Percentiles rank a stretch among this genome's conserved stretches.
Evolutionary conservation across 345 rosid genomes (phyloP).

Genomic region (Eucalyptus lansdowneana): DNA sequence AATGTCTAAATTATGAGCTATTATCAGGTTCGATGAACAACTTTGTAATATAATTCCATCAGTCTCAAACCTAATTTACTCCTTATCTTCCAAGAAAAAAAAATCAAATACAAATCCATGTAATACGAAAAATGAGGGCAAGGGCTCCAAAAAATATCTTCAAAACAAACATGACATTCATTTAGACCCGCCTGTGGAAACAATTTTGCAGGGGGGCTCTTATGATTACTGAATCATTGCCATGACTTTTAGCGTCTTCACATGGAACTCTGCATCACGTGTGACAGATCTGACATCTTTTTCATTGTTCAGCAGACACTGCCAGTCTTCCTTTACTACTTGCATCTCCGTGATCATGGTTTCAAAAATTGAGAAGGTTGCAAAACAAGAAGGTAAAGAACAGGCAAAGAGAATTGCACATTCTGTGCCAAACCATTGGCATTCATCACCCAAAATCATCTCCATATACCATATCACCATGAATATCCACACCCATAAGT

Average conservation of each 20-base stretch:
- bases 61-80: background rate
- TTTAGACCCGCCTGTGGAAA: background rate
- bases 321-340: background rate
- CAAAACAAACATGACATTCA: background rate
- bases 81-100: background rate
- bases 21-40: background rate
- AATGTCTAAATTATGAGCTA: background rate
- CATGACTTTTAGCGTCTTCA: background rate
- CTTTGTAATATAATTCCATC: background rate
- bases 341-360: background rate
- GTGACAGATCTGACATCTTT: background rate
- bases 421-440: background rate
- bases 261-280: background rate
- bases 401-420: background rate
- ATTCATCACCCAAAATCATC: background rate
- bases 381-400: background rate
- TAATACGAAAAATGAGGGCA: background rate
- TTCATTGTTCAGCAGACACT: background rate
- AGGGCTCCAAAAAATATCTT: background rate
- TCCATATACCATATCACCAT: background rate
- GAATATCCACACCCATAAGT: background rate
- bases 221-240: background rate
- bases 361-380: background rate
- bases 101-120: background rate
- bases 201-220: background rate